Evolutionary conservation across 202 grass and related monocot species (phyloP).

Genomic region (Digitaria exilis): DNA sequence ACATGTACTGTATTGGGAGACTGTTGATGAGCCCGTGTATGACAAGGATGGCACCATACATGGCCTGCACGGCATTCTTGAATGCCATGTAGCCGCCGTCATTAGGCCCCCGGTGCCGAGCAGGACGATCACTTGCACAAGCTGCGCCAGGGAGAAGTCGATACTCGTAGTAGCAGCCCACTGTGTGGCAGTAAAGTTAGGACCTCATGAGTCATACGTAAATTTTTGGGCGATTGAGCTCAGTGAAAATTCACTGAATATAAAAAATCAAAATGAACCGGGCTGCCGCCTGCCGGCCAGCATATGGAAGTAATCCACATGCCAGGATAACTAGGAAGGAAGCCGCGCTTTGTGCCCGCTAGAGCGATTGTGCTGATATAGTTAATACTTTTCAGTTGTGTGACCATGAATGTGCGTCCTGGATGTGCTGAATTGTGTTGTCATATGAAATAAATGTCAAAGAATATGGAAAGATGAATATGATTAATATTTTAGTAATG

Average conservation of each 20-base stretch:
- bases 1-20: conserved; percentile 66
- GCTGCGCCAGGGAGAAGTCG: conserved; percentile 76
- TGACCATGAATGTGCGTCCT: too few species aligned
- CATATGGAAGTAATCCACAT: background rate
- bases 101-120: conserved; percentile 68
- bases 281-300: background rate
- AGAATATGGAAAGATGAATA: too few species aligned
- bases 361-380: too few species aligned
- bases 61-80: conserved; percentile 65
- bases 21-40: conserved; percentile 72
- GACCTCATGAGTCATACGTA: too few species aligned
- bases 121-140: conserved; percentile 80
- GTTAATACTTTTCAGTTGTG: too few species aligned
- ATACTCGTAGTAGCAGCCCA: conserved; percentile 71
- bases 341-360: too few species aligned
- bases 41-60: conserved; percentile 60
- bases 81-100: conserved; percentile 76
- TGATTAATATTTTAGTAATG: too few species aligned
- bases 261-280: background rate
- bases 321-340: too few species aligned
- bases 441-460: too few species aligned
- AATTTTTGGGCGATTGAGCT: background rate
- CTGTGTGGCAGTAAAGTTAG: background rate
- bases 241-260: background rate
- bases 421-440: too few species aligned